Conservation (phyloP, 495 filamentous ascomycete genomes). For the Xylaria grammica region DNA sequence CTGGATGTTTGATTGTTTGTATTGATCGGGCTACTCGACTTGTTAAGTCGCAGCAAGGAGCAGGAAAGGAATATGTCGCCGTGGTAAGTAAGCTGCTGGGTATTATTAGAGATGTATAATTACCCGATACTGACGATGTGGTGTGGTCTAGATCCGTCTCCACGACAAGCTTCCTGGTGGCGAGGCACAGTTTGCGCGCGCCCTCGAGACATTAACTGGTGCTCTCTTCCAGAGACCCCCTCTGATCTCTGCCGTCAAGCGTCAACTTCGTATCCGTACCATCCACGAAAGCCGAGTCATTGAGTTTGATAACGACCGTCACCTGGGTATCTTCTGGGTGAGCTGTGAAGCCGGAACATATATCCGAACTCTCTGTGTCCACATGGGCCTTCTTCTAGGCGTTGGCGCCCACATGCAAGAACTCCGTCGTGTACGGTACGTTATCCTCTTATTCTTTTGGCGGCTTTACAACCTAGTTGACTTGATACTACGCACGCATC, state of each 20-base stretch:
- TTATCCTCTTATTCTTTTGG: background rate
- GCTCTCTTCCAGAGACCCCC: constrained; percentile 97
- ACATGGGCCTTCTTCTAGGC: constrained; percentile 88
- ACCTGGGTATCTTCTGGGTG: constrained; percentile 99
- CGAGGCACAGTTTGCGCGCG: constrained; percentile 84
- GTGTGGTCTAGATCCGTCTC: constrained; percentile 75
- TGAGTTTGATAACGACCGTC: constrained; percentile 96
- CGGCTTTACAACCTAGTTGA: background rate
- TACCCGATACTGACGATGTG: constrained; percentile 59
- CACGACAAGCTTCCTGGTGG: constrained; percentile 92
- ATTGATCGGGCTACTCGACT: constrained; percentile 94
- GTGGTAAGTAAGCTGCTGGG: constrained; percentile 22
- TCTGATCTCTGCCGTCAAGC: constrained; percentile 97
- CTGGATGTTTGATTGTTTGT: constrained; percentile 92
- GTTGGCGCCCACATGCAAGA: constrained; percentile 99
- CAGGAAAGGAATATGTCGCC: constrained; percentile 74
- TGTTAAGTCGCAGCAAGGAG: constrained; percentile 97
- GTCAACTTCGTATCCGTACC: constrained; percentile 94
- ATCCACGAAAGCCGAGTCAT: constrained; percentile 94
- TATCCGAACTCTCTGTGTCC: constrained; percentile 96
- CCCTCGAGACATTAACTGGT: constrained; percentile 92
- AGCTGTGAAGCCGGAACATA: constrained; percentile 98
- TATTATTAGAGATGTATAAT: background rate
- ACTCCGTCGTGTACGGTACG: constrained; percentile 79
- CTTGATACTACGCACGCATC: background rate